These are phyloP conservation scores for Rhodomyrtus psidioides DNA, from an alignment of 441 rosid genomes.

Conservation along the genomic window DNA sequence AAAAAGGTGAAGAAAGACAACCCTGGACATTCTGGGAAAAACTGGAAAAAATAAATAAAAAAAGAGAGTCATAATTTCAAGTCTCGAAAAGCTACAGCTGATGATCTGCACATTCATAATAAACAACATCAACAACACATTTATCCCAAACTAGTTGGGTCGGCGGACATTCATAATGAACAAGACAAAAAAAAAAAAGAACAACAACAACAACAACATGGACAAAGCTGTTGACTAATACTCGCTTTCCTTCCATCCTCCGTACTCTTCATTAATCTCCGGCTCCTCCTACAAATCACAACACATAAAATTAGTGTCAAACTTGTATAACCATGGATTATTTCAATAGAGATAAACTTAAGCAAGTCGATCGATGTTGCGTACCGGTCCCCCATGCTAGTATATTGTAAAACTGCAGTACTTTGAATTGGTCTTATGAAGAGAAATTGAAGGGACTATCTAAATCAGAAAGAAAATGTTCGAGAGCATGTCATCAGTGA, in stretches of 20 bases:
- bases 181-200: neutral
- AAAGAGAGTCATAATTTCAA: neutral
- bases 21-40: neutral
- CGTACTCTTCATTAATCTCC: conserved; percentile 24
- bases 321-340: neutral
- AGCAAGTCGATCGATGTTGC: neutral
- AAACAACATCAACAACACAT: too few species aligned
- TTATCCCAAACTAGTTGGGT: too few species aligned
- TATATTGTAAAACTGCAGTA: neutral
- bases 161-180: neutral
- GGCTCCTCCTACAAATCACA: conserved; percentile 25
- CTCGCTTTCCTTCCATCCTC: conserved; percentile 72
- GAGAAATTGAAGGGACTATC: neutral
- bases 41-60: too few species aligned
- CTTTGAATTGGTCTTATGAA: neutral
- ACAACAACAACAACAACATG: too few species aligned
- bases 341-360: neutral
- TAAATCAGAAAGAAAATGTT: neutral
- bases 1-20: neutral
- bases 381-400: neutral
- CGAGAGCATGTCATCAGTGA: neutral
- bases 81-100: neutral
- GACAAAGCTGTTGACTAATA: neutral
- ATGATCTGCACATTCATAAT: neutral
- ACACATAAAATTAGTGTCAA: neutral